Evolutionary conservation across 2,329 filamentous ascomycete genomes (phyloP).

Genomic region (Curvularia spicifera): DNA sequence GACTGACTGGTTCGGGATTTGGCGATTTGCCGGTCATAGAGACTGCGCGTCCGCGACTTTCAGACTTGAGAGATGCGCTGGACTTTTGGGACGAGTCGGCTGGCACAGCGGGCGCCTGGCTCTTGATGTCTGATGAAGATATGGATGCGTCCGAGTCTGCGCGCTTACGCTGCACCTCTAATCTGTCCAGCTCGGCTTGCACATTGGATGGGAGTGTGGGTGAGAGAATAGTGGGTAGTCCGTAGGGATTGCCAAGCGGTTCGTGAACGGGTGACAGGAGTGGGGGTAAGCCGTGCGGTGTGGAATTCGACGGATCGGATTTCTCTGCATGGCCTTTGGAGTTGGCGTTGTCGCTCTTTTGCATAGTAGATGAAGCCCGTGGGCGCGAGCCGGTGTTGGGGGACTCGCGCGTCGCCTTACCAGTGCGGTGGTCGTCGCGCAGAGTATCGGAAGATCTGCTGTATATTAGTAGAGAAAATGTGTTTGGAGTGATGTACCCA

Average conservation of each 20-base stretch:
- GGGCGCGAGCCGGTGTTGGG: slow-evolving; percentile 18
- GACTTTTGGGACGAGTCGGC: slow-evolving; percentile 27
- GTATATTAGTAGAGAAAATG: slow-evolving; percentile 21
- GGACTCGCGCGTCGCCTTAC: slow-evolving; percentile 24
- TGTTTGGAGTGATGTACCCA: slow-evolving; percentile 13
- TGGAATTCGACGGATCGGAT: slow-evolving; percentile 37
- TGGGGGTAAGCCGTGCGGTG: slow-evolving; percentile 49
- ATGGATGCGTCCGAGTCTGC: slow-evolving; percentile 46
- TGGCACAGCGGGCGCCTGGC: slow-evolving; percentile 34
- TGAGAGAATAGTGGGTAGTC: slow-evolving; percentile 62
- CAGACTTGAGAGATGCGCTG: slow-evolving; percentile 30
- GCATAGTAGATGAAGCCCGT: slow-evolving; percentile 26
- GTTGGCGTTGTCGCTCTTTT: slow-evolving; percentile 50
- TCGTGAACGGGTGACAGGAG: slow-evolving; percentile 51
- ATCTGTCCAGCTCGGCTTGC: slow-evolving; percentile 58
- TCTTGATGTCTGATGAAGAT: slow-evolving; percentile 43
- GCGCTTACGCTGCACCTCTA: slow-evolving; percentile 47
- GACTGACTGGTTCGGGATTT: slow-evolving; percentile 18
- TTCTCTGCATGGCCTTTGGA: slow-evolving; percentile 41
- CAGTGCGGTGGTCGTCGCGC: slow-evolving; percentile 25
- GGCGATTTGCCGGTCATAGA: slow-evolving; percentile 40
- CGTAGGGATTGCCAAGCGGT: slow-evolving; percentile 50
- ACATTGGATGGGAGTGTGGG: slow-evolving; percentile 64
- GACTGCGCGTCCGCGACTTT: slow-evolving; percentile 32
- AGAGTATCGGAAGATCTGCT: slow-evolving; percentile 27